phyloP scores from a whole-genome alignment of 495 filamentous ascomycete genomes.

The Penicillium macrosclerotiorum region DNA sequence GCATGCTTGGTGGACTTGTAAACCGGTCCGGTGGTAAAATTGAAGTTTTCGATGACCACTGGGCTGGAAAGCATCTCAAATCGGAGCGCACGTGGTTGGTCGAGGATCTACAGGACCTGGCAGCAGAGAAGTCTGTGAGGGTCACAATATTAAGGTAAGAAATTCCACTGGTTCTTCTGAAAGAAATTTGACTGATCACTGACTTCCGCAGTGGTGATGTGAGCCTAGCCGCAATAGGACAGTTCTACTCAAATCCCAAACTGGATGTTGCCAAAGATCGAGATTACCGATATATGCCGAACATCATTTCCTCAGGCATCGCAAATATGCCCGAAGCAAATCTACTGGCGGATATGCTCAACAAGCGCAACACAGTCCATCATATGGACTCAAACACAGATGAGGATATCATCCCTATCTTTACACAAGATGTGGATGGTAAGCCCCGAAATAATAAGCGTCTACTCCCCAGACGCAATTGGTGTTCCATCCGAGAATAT shows the following conservation, averaged over 20 bases:
- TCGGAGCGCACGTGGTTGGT: constrained; percentile 81
- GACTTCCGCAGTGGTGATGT: constrained; percentile 75
- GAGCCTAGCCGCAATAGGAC: constrained; percentile 86
- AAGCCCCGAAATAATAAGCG: constrained; percentile 87
- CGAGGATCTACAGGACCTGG: constrained; percentile 84
- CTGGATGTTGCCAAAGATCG: constrained; percentile 73
- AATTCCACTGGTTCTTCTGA: background rate
- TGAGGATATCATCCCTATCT: constrained; percentile 93
- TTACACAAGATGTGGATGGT: constrained; percentile 82
- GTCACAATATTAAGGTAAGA: constrained; percentile 77
- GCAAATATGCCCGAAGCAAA: constrained; percentile 91
- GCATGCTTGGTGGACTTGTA: constrained; percentile 75
- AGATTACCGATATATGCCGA: constrained; percentile 93
- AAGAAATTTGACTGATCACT: background rate
- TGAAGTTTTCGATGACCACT: constrained; percentile 95
- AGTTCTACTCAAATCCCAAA: constrained; percentile 89
- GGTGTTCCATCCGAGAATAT: constrained; percentile 84
- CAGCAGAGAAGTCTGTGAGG: constrained; percentile 86
- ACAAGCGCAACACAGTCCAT: constrained; percentile 90
- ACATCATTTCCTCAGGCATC: constrained; percentile 85
- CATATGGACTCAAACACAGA: constrained; percentile 74
- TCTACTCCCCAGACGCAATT: constrained; percentile 87
- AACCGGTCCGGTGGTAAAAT: constrained; percentile 91
- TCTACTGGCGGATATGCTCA: constrained; percentile 84
- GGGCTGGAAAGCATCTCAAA: constrained; percentile 95